phyloP scores from a whole-genome alignment of 345 rosid genomes.

The Luvunga scandens region DNA sequence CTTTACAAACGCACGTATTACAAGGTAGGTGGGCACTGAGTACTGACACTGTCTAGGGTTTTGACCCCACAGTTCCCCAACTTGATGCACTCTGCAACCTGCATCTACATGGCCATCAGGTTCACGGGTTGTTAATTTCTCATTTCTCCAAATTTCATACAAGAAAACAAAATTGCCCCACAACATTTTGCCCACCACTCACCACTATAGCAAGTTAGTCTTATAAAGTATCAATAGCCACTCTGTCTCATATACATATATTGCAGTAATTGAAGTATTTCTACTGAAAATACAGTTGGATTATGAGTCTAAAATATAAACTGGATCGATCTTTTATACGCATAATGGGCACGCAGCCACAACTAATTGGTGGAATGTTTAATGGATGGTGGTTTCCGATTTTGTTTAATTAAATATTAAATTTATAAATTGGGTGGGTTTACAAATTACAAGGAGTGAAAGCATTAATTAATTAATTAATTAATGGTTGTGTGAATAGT shows the following conservation, averaged over 20 bases:
- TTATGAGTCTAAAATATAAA: too few relatives aligned
- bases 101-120: background rate
- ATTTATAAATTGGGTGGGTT: background rate
- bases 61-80: conserved; percentile 32
- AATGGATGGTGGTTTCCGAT: too few relatives aligned
- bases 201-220: too few relatives aligned
- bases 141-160: background rate
- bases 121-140: background rate
- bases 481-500: too few relatives aligned
- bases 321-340: too few relatives aligned
- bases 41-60: conserved; percentile 2
- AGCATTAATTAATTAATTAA: background rate
- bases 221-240: too few relatives aligned
- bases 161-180: background rate
- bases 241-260: too few relatives aligned
- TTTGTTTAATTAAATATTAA: too few relatives aligned
- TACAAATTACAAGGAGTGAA: background rate
- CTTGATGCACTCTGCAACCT: conserved; percentile 1
- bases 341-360: too few relatives aligned
- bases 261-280: too few relatives aligned
- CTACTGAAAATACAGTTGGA: too few relatives aligned
- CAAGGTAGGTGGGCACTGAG: conserved; percentile 13
- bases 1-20: conserved; percentile 28
- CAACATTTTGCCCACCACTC: background rate
- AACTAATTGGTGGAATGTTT: too few relatives aligned